Base-by-base conservation (phyloP, 257 asterid species). In the Coffea eugenioides region DNA sequence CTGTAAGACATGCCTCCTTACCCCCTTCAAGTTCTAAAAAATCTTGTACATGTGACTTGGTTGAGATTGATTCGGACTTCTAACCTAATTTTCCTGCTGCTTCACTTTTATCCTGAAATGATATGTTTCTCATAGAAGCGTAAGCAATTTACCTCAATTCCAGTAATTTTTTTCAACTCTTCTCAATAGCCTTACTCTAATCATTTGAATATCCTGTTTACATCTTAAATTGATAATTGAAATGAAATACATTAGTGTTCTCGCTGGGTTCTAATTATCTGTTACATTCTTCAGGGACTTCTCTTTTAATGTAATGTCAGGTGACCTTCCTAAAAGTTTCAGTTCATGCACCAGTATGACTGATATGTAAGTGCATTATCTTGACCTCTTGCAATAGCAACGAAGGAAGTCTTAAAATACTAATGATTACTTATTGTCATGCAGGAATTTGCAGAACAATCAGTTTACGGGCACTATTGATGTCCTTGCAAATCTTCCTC, bases 371-470 rank as follows among this genome's bases (percentile, higher is more conserved):
- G 98, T 77, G 59, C 51, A 68, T 71, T 39, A 45, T 36, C 27
- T 51, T 41, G 43, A 61, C 71, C 59, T 45, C 46, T 73, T 75
- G 12, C 52, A 27, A 70, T 31, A 80, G 69, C 76, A 41, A 27
- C 45, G 67, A 15, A 56, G 45, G 45, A 62, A 59, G 46, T 39
- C 18, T 69, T 49, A 23, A 56, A 57, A 64, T 23, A 69, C 79
- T 10, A 27, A 61, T 61, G 14, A 64, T 78, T 74, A n/a, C 75
- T 80, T 83, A 43, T 75, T 14, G 52, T 64, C 80, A 45, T 82
- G 82, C 89, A 95, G 99, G 99, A 89, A 88, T 85, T 85, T 95
- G 88, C 95, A 95, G 82, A 95, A 92, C 87, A 93, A 95, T 85
- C 97, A 93, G 86, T 91, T 95, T 81, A 89, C 97, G 3, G 99